Base-by-base conservation (phyloP, 1,139 yeast genomes). In the Geotrichum restrictum region DNA sequence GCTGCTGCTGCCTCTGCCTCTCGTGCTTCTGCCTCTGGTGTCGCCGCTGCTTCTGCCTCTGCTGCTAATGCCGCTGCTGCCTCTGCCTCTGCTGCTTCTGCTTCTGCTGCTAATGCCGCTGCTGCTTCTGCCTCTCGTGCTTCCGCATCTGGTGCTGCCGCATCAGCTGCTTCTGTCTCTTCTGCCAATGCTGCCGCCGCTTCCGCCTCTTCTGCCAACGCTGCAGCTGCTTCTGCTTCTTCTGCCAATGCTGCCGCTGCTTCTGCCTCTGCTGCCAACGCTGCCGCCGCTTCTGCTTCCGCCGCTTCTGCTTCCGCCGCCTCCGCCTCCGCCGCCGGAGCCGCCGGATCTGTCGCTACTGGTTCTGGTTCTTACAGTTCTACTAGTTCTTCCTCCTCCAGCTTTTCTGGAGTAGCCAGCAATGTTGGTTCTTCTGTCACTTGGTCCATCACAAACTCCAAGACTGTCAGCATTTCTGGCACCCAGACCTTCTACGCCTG, bases 401-500 rank as follows among this genome's bases (percentile, higher is more conserved):
- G 39, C 5, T 14, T 10, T 16, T 14, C 21, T 36, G 39, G 39
- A 3, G 16, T 19, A n/a, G 8, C 39, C 16, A 19, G 39, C 19
- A 14, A 18, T 36, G 16, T 21, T 16, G 39, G 39, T 14, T 14
- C 21, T 4, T 36, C 21, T 18, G 43, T 39, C 16, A 19, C 43
- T 14, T 19, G 29, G 29, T 7, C 43, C 4, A 27, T 39, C 8
- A 24, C 29, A 5, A 24, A 8, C 29, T 31, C 29, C 10, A 32
- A 44, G 40, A 21, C 29, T 19, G 31, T 44, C 19, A 24, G n/a
- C 4, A 29, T 44, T 4, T 19, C 21, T 2, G 16, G 31, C 3
- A 13, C 11, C 11, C 16, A 11, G n/a, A 16, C 19, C 7, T 40
- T 21, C 31, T 46, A 38, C 24, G 49, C 44, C 29, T 46, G 49